phyloP scores from a whole-genome alignment of 108 stramenopile genomes.

The Epithemia pelagica region DNA sequence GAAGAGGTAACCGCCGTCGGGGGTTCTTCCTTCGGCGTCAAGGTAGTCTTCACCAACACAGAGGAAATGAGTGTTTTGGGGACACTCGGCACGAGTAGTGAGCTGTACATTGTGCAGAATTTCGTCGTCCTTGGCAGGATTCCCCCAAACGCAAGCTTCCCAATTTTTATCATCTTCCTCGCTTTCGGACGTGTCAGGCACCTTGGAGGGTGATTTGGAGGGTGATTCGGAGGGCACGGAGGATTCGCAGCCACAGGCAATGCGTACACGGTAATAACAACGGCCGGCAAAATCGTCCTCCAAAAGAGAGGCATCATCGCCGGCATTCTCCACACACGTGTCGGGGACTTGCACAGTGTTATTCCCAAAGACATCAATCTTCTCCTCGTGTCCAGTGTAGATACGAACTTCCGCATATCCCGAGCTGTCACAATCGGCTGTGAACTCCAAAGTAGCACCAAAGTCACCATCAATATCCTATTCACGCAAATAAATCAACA shows the following conservation, averaged over 20 bases:
- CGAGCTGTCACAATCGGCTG: not conserved
- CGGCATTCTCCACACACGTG: not conserved
- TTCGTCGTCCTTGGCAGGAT: too few species aligned
- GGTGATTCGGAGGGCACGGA: not conserved
- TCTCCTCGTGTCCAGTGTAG: not conserved
- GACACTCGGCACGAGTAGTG: not conserved
- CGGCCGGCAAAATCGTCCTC: not conserved
- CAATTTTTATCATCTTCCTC: too few species aligned
- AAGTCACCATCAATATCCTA: not conserved
- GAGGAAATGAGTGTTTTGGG: not conserved
- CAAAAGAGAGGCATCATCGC: not conserved
- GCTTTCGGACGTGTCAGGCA: too few species aligned
- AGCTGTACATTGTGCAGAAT: not conserved
- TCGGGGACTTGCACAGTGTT: not conserved
- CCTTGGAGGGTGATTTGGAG: too few species aligned
- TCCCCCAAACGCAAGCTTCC: too few species aligned
- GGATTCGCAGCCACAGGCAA: not conserved
- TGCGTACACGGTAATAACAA: not conserved
- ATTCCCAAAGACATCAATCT: not conserved
- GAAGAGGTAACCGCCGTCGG: too few species aligned
- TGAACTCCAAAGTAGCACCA: not conserved
- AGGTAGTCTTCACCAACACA: not conserved
- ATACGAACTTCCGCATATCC: not conserved
- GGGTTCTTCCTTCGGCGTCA: too few species aligned
- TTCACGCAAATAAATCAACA: too few species aligned